Evolutionary conservation across 768 basidiomycete species (phyloP).

Genomic region (Boletus bicolor): DNA sequence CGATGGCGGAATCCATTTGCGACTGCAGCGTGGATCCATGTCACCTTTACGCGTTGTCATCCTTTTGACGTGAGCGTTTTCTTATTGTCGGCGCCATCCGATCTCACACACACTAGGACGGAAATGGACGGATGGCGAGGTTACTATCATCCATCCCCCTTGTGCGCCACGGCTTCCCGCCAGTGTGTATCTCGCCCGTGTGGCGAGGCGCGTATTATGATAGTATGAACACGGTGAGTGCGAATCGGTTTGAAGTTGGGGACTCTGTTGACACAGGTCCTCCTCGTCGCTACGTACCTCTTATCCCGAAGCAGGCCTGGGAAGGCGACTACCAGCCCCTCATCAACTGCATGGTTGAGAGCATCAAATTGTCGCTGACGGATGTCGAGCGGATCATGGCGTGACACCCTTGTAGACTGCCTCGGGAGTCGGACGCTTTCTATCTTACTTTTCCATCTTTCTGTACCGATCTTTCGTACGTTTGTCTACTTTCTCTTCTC

Average conservation of each 20-base stretch:
- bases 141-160: slow-evolving; percentile 35
- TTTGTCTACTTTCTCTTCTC: not conserved
- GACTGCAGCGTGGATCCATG: slow-evolving; percentile 35
- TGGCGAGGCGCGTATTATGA: slow-evolving; percentile 28
- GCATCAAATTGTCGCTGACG: slow-evolving; percentile 21
- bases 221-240: slow-evolving; percentile 32
- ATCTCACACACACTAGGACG: slow-evolving; percentile 22
- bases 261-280: not conserved
- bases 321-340: slow-evolving; percentile 34
- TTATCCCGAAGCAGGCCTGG: slow-evolving; percentile 23
- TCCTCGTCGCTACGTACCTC: not conserved
- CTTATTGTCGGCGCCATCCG: not conserved
- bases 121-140: slow-evolving; percentile 36
- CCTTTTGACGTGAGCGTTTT: slow-evolving; percentile 31
- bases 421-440: not conserved
- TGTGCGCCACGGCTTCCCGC: slow-evolving; percentile 31
- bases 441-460: not conserved
- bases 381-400: slow-evolving; percentile 32
- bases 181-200: slow-evolving; percentile 28
- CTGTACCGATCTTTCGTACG: not conserved
- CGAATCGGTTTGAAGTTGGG: not conserved
- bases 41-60: slow-evolving; percentile 34
- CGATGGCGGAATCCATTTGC: slow-evolving; percentile 38
- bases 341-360: slow-evolving; percentile 32
- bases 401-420: slow-evolving; percentile 2